phyloP scores from a whole-genome alignment of 208 protist genomes.

The Leishmania lainsoni region DNA sequence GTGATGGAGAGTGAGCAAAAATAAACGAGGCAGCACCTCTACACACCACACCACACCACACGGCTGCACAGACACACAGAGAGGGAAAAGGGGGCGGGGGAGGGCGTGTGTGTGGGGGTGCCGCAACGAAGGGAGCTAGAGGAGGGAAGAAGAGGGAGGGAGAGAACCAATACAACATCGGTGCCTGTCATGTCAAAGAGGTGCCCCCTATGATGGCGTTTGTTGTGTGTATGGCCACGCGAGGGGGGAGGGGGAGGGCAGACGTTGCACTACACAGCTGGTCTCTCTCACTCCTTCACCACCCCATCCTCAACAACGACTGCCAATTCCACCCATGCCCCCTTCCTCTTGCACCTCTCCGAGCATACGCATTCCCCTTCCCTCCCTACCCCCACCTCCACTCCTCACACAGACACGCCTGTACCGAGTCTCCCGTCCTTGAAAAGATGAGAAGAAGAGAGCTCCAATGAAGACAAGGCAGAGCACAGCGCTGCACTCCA shows the following conservation, averaged over 20 bases:
- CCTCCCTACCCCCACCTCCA: too few species aligned
- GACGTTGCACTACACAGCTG: not conserved
- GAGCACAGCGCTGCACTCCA: too few species aligned
- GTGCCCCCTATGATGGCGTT: not conserved
- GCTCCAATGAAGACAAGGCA: too few species aligned
- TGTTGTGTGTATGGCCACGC: not conserved
- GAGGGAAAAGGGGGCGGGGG: not conserved
- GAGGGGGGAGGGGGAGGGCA: not conserved
- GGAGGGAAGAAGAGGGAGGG: not conserved
- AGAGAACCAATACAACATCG: not conserved
- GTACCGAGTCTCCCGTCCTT: not conserved
- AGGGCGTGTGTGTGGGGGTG: too few species aligned
- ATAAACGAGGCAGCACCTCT: not conserved
- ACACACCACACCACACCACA: not conserved
- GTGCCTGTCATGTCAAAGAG: not conserved
- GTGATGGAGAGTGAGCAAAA: too few species aligned
- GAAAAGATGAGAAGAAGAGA: slow-evolving; percentile 13
- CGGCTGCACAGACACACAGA: not conserved
- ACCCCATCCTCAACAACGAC: not conserved
- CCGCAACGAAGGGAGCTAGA: too few species aligned
- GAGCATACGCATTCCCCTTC: too few species aligned
- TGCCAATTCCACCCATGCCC: too few species aligned
- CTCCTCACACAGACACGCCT: too few species aligned
- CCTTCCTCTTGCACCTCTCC: too few species aligned
- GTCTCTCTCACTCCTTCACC: not conserved